A percentile compares a stretch with the other conserved stretches of the same genome.
These are phyloP conservation scores for Thraustochytrium sp. DNA, from an alignment of 352 stramenopile genomes.

Conservation along the genomic window DNA sequence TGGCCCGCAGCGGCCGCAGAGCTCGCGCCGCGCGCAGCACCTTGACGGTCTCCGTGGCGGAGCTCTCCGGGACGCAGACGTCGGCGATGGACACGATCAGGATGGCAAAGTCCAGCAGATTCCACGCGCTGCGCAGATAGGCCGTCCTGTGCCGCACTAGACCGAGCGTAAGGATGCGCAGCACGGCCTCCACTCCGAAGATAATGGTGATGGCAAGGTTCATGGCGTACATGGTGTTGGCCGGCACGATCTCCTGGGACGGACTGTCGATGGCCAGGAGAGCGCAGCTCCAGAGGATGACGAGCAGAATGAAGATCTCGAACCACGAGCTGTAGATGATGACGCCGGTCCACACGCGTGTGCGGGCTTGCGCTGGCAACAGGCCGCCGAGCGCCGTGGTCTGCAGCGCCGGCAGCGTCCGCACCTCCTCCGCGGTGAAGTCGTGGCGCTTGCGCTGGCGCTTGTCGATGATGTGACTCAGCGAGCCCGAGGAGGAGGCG, in stretches of 20 bases:
- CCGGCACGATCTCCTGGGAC: slow-evolving; percentile 46
- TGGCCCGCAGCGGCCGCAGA: slow-evolving; percentile 34
- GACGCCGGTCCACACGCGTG: background rate
- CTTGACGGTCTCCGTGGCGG: background rate
- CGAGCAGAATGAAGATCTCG: background rate
- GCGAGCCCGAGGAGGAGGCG: background rate
- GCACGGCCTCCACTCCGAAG: slow-evolving; percentile 55
- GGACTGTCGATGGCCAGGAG: slow-evolving; percentile 1
- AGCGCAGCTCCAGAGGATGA: slow-evolving; percentile 2
- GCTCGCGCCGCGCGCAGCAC: slow-evolving; percentile 25
- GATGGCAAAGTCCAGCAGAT: slow-evolving; percentile 74
- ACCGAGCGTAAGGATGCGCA: slow-evolving; percentile 64
- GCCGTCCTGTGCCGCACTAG: slow-evolving; percentile 45
- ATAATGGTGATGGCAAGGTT: slow-evolving; percentile 2
- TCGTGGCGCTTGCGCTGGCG: background rate
- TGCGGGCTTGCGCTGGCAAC: background rate
- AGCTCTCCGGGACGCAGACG: background rate
- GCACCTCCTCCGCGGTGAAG: background rate
- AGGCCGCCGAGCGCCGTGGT: background rate
- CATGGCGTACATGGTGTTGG: slow-evolving; percentile 65
- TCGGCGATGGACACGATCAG: slow-evolving; percentile 52
- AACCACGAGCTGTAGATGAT: background rate
- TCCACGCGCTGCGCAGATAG: slow-evolving; percentile 75
- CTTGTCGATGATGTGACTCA: background rate
- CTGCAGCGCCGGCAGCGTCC: background rate